Evolutionary conservation across 768 basidiomycete genomes (phyloP).

Genomic region (Suillus plorans): DNA sequence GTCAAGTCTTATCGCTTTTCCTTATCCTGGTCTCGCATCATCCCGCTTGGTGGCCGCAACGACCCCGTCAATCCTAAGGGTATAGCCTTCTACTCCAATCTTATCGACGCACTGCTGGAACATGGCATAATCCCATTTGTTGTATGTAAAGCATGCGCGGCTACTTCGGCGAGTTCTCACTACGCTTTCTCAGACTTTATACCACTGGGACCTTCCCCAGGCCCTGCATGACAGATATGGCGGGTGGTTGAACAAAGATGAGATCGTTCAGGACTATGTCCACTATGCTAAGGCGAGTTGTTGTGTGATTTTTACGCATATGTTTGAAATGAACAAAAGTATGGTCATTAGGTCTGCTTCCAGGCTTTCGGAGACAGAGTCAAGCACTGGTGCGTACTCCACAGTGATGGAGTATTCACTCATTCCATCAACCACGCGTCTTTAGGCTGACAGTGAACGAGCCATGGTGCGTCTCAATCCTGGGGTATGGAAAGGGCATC

Average conservation of each 20-base stretch:
- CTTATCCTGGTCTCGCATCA: constrained; percentile 73
- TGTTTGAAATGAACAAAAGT: not conserved
- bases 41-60: constrained; percentile 69
- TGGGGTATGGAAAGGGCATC: constrained; percentile 69
- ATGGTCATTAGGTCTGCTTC: constrained; percentile 57
- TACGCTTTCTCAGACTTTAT: constrained; percentile 48
- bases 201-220: constrained; percentile 82
- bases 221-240: constrained; percentile 71
- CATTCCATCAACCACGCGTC: constrained; percentile 19
- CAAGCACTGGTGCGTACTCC: constrained; percentile 56
- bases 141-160: constrained; percentile 36
- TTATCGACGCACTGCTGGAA: constrained; percentile 67
- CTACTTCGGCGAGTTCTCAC: constrained; percentile 2
- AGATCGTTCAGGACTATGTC: constrained; percentile 63
- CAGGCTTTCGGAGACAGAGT: constrained; percentile 74
- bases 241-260: constrained; percentile 73
- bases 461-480: constrained; percentile 68
- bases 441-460: constrained; percentile 73
- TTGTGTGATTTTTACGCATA: not conserved
- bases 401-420: constrained; percentile 9
- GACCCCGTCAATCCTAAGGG: constrained; percentile 73
- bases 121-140: constrained; percentile 68
- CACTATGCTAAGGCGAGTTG: constrained; percentile 53
- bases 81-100: constrained; percentile 65
- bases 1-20: constrained; percentile 77